Evolutionary conservation across 306 rosid species (phyloP).

Genomic region (Pterocarpus macrocarpus): DNA sequence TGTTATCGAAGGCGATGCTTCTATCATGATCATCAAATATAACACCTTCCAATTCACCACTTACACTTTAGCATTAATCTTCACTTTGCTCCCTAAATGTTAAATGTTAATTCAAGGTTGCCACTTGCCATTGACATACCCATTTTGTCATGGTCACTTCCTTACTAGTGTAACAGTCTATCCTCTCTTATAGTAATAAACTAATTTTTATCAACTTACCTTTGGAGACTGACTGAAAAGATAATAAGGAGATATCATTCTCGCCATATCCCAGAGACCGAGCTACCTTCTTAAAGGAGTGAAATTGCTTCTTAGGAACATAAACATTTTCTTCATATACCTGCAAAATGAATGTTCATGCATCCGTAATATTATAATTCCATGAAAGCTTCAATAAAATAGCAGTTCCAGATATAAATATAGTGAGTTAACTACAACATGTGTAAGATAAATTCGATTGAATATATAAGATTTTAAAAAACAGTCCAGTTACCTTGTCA

Average conservation of each 20-base stretch:
- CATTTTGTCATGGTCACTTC: slow-evolving; percentile 6
- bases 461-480: slow-evolving; percentile 19
- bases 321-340: slow-evolving; percentile 93
- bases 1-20: neutral
- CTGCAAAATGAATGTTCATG: slow-evolving; percentile 49
- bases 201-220: slow-evolving; percentile 53
- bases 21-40: neutral
- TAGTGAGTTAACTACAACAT: slow-evolving; percentile 2
- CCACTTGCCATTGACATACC: neutral
- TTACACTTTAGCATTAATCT: neutral
- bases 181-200: neutral
- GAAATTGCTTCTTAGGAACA: slow-evolving; percentile 80
- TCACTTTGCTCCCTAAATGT: no score
- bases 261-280: slow-evolving; percentile 86
- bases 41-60: neutral
- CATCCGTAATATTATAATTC: neutral
- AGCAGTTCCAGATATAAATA: neutral
- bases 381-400: no score
- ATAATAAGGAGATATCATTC: slow-evolving; percentile 70
- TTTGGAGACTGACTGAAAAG: slow-evolving; percentile 92
- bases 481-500: slow-evolving; percentile 74
- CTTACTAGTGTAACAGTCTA: neutral
- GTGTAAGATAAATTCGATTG: neutral
- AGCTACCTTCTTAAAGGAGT: slow-evolving; percentile 86
- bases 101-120: neutral